phyloP scores from a whole-genome alignment of 2,329 filamentous ascomycete species.

The Podosphaera leucotricha region DNA sequence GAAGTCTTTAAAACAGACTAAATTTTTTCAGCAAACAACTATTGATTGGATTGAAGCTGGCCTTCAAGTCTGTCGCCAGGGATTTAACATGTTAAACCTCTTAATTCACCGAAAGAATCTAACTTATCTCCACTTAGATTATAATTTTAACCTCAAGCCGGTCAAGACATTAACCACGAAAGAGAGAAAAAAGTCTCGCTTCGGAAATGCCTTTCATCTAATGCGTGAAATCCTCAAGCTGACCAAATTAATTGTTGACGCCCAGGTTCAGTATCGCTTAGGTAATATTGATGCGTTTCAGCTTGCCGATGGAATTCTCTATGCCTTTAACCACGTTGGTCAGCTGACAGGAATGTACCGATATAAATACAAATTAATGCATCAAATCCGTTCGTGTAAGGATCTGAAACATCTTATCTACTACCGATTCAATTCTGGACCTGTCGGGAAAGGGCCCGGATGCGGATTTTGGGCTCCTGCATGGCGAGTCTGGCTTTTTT shows the following conservation, averaged over 20 bases:
- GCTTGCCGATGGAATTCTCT: constrained; percentile 93
- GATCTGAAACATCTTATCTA: constrained; percentile 98
- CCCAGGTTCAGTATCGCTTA: constrained; percentile 89
- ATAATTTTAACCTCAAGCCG: constrained; percentile 98
- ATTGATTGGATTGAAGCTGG: constrained; percentile 99
- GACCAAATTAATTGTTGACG: constrained; percentile 94
- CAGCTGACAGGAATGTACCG: constrained; percentile 98
- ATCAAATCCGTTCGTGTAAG: constrained; percentile 97
- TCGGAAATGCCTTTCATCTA: constrained; percentile 95
- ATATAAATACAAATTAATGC: constrained; percentile 99
- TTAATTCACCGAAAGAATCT: constrained; percentile 96
- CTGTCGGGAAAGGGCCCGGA: constrained; percentile 89
- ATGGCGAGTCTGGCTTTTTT: constrained; percentile 98
- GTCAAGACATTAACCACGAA: constrained; percentile 98
- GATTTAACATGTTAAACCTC: constrained; percentile 97
- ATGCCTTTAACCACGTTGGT: constrained; percentile 96
- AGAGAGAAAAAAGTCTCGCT: constrained; percentile 96
- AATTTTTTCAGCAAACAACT: constrained; percentile 98
- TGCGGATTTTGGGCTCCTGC: constrained; percentile 98
- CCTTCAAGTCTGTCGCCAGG: constrained; percentile 90
- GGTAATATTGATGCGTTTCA: constrained; percentile 99
- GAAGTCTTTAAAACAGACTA: constrained; percentile 76
- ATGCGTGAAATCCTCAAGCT: constrained; percentile 94
- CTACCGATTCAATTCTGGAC: constrained; percentile 92
- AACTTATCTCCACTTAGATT: constrained; percentile 93